A percentile compares a stretch with the other conserved stretches of the same genome.
Evolutionary conservation across 371 early-diverging fungal species (phyloP).

Genomic region (Cokeromyces recurvatus): DNA sequence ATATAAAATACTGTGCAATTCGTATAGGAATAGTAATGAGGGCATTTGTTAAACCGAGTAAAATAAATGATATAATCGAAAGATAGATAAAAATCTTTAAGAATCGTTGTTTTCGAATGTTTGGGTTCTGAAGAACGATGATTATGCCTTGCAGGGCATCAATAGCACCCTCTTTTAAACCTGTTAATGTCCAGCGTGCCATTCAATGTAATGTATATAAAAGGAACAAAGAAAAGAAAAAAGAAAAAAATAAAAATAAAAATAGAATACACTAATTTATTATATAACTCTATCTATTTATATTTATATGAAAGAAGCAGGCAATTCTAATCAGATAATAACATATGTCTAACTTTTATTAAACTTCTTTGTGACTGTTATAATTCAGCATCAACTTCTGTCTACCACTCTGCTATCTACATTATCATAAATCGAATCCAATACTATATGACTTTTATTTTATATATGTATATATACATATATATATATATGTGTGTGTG

Average conservation of each 20-base stretch:
- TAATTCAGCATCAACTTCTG: too few species aligned
- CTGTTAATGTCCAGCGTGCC: conserved; percentile 37
- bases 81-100: conserved; percentile 49
- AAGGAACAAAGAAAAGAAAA: not conserved
- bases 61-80: conserved; percentile 40
- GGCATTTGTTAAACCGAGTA: conserved; percentile 37
- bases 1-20: conserved; percentile 24
- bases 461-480: too few species aligned
- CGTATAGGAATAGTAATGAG: conserved; percentile 35
- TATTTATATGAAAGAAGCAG: too few species aligned
- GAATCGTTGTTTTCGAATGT: conserved; percentile 42
- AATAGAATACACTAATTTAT: too few species aligned
- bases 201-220: not conserved
- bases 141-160: conserved; percentile 47
- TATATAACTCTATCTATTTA: too few species aligned
- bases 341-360: too few species aligned
- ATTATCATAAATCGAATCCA: too few species aligned
- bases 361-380: too few species aligned
- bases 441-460: too few species aligned
- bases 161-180: conserved; percentile 36
- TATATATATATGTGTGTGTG: too few species aligned
- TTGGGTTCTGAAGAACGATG: conserved; percentile 46
- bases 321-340: too few species aligned
- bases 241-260: not conserved
- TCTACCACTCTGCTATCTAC: too few species aligned